phyloP scores from a whole-genome alignment of 1,284 basidiomycete species.

The Ganoderma lingzhi region DNA sequence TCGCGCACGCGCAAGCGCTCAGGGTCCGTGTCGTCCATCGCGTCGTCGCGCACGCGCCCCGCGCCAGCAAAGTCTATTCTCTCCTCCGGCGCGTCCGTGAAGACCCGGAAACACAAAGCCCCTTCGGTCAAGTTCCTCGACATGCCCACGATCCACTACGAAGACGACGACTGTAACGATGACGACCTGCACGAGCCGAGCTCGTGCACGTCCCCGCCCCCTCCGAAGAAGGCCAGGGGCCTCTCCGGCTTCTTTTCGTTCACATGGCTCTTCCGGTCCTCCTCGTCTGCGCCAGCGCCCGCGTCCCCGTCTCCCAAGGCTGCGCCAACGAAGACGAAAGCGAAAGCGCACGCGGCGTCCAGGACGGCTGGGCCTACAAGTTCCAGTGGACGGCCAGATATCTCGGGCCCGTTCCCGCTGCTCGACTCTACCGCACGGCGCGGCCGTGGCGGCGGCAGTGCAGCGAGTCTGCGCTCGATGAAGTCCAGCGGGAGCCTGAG shows the following conservation, averaged over 20 bases:
- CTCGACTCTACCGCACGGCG: slow-evolving; percentile 38
- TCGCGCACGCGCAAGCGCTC: slow-evolving; percentile 38
- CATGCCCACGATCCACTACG: slow-evolving; percentile 47
- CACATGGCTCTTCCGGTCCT: slow-evolving; percentile 33
- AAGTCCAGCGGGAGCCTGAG: slow-evolving; percentile 38
- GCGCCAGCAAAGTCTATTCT: slow-evolving; percentile 44
- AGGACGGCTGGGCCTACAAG: not conserved
- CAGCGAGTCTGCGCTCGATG: slow-evolving; percentile 39
- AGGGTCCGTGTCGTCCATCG: slow-evolving; percentile 40
- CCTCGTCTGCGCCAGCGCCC: slow-evolving; percentile 1
- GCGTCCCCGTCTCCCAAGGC: slow-evolving; percentile 11
- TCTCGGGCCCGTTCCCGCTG: slow-evolving; percentile 47
- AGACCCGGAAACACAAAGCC: slow-evolving; percentile 44
- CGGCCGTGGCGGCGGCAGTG: slow-evolving; percentile 22
- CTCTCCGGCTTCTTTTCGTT: slow-evolving; percentile 34
- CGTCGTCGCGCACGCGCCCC: slow-evolving; percentile 41
- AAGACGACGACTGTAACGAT: slow-evolving; percentile 37
- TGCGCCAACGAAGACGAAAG: slow-evolving; percentile 4
- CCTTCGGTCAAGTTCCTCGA: slow-evolving; percentile 55
- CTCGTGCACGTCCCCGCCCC: slow-evolving; percentile 29
- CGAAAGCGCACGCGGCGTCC: slow-evolving; percentile 17
- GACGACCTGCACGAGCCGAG: slow-evolving; percentile 24
- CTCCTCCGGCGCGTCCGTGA: slow-evolving; percentile 42
- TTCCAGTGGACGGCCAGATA: slow-evolving; percentile 37
- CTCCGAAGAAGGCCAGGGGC: slow-evolving; percentile 32